Percentiles rank a stretch among this genome's conserved stretches.
Evolutionary conservation across 2,329 filamentous ascomycete genomes (phyloP).

Genomic region (Pseudocercospora pini-densiflorae): DNA sequence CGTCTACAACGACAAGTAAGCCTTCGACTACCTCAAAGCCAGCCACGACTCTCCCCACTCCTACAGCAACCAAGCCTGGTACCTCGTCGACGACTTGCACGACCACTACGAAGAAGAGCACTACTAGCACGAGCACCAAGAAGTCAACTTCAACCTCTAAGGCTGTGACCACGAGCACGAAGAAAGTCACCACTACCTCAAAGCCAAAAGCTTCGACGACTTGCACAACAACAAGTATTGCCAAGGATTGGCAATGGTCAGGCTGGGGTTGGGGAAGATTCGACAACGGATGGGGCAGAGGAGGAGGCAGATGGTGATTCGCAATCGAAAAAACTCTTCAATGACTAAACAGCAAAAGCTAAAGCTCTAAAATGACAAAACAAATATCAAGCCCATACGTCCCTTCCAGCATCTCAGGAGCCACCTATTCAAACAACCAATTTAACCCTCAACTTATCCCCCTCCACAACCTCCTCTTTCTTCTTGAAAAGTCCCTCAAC

Average conservation of each 20-base stretch:
- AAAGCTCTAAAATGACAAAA: no score
- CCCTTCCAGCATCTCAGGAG: no score
- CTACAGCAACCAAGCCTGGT: neutral
- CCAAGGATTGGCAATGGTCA: slow-evolving; percentile 2
- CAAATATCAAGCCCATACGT: no score
- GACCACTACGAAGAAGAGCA: neutral
- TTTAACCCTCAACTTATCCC: slow-evolving; percentile 42
- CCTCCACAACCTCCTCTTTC: slow-evolving; percentile 40
- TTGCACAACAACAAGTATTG: neutral
- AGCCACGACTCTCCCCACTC: neutral
- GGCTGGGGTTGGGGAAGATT: neutral
- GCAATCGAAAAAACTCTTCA: neutral
- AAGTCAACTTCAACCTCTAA: neutral
- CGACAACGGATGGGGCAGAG: neutral
- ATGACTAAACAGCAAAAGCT: no score
- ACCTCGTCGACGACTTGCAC: neutral
- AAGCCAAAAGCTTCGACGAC: neutral
- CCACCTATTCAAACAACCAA: slow-evolving; percentile 18
- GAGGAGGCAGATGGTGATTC: neutral
- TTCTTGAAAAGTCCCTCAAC: slow-evolving; percentile 41
- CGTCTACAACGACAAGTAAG: neutral
- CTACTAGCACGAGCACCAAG: neutral
- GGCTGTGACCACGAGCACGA: neutral
- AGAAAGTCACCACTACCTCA: neutral
- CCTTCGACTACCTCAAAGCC: neutral